A percentile compares a stretch with the other conserved stretches of the same genome.
Evolutionary conservation across 176 grass and related monocot species (phyloP).

Genomic region (Lolium perenne): DNA sequence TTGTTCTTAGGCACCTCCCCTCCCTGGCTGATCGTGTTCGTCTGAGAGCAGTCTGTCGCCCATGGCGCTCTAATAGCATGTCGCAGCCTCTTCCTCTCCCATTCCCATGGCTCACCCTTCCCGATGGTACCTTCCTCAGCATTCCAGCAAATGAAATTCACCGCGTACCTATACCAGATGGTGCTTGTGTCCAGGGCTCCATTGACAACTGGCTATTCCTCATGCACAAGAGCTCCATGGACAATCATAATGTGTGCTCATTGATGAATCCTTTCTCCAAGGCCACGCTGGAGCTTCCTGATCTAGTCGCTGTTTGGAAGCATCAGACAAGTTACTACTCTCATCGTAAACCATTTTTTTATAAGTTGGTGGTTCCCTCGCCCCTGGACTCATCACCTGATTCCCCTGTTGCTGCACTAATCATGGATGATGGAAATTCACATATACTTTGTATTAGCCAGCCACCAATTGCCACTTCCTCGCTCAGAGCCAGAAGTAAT

Average conservation of each 20-base stretch:
- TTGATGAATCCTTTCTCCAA: not conserved
- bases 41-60: too few species aligned
- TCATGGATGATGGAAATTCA: not conserved
- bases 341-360: not conserved
- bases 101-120: constrained; percentile 35
- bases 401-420: not conserved
- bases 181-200: constrained; percentile 5
- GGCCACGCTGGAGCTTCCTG: not conserved
- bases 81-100: too few species aligned
- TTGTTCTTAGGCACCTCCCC: constrained; percentile 14
- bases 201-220: constrained; percentile 21
- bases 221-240: not conserved
- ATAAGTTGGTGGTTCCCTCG: too few species aligned
- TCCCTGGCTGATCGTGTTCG: not conserved
- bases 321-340: not conserved
- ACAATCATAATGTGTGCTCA: constrained; percentile 1
- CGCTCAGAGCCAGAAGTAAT: too few species aligned
- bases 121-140: constrained; percentile 7
- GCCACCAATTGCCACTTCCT: too few species aligned
- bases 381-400: not conserved
- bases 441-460: not conserved
- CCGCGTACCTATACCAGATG: not conserved
- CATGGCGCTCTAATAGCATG: too few species aligned
- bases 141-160: constrained; percentile 6
- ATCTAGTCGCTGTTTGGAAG: not conserved